Evolutionary conservation across 495 filamentous ascomycete species (phyloP), one percentile per base, ranked within the genome.

Genomic region (Neurospora sp.): DNA sequence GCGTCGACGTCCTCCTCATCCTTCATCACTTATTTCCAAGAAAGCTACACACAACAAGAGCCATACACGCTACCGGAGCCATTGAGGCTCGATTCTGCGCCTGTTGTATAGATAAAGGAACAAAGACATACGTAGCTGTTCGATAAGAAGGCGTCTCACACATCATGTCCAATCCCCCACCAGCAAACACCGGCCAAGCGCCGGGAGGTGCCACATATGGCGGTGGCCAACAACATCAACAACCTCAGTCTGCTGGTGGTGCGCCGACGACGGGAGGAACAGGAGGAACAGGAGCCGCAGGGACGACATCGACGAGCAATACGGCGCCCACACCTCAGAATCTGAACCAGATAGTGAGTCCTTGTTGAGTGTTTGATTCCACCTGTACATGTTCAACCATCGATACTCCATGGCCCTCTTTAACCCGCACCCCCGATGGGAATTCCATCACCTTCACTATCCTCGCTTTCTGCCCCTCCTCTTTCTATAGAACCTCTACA

Each of bases 341-440:
- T 78, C 81, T 99, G 9, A 99, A 99, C 75, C 93, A 96, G 76
- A 99, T 99, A 79, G 95, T 97, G 70, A 75, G 78, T 78, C 59
- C 39, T 39, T 62, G 54, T 69, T 71, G 71, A 3, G 42, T 75
- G 59, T 76, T 71, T 71, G 18, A 70, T 75, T 75, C 75, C 62
- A 70, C n/a, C 37, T 18, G 37, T 35, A 31, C 37, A 35, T 31
- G 38, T 48, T 72, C n/a, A 11, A 16, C 16, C 6, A 9, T 44
- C 44, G 20, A 10, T 20, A 3, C n/a, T 10, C 5, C 35, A 6
- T 20, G 10, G n/a, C 70, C 12, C 18, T 37, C 14, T 23, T 23
- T 14, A 18, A 27, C 27, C 27, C 39, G n/a, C 11, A 27, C 20
- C 48, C 5, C 11, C 20, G 20, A 59, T 59, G 20, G 23, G 23